Evolutionary conservation across 2,329 filamentous ascomycete species (phyloP), one percentile per base, ranked within the genome.

Genomic region (Aspergillus carbonarius): DNA sequence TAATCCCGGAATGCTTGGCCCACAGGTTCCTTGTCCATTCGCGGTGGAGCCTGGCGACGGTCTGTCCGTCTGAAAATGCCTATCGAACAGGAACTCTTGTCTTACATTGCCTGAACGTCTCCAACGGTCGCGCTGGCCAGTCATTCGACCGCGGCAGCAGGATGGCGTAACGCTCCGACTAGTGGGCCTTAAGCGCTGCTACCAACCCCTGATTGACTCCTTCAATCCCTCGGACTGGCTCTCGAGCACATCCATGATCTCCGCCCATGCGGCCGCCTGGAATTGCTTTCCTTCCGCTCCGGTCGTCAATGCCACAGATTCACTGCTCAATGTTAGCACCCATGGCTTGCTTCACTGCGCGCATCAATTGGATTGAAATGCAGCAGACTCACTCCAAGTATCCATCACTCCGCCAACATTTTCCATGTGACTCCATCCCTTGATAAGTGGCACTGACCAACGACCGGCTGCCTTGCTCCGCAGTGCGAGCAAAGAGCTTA

Each of bases 381-480:
- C 23, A 47, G 42, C 15, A 17, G 23, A 64, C 73, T 62, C 70
- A 76, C 72, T 74, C 70, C 20, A 72, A 61, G 56, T 73, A 70
- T 34, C 69, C 70, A 59, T 78, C 77, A 60, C 75, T 73, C 44
- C 73, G 73, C 78, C 77, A 81, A 62, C 75, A 76, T 60, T 71
- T 72, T 2, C 79, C 79, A 56, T 80, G 74, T 8, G 72, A 74
- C 47, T 81, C 76, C 5, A 69, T 64, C 0, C 78, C 78, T 27
- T 77, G 70, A 30, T 74, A 65, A 5, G 76, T 76, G 1, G 74
- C 79, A 51, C 73, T 74, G 15, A 79, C 74, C 20, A 81, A 66
- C 4, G 74, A 72, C 35, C 79, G 74, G 54, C 76, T 78, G 0
- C 79, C 78, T 50, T 78, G 70, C 56, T 80, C 78, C 1, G 78